These are phyloP conservation scores for Salix brachista DNA, from an alignment of 345 rosid species.

Conservation along the genomic window DNA sequence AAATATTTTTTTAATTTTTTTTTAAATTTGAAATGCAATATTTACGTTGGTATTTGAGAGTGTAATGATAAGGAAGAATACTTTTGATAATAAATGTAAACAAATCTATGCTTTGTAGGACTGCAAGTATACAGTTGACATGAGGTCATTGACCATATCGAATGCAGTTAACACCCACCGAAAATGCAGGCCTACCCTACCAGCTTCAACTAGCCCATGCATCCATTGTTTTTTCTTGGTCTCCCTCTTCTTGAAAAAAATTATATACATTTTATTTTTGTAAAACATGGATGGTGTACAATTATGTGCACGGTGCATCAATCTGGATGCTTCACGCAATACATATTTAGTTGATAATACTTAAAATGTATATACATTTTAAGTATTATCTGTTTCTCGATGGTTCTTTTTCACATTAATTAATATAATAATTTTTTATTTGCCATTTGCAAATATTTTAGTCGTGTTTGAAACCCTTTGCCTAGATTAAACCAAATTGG, in stretches of 20 bases:
- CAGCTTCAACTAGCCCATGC: not conserved
- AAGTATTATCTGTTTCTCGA: not conserved
- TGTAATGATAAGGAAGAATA: too few relatives aligned
- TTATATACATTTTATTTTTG: not conserved
- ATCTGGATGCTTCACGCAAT: not conserved
- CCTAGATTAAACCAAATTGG: not conserved
- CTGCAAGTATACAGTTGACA: not conserved
- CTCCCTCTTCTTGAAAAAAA: too few relatives aligned
- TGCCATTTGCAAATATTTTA: not conserved
- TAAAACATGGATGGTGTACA: not conserved
- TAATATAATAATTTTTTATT: too few relatives aligned
- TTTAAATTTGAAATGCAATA: too few relatives aligned
- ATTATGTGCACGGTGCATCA: too few relatives aligned
- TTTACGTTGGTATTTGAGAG: too few relatives aligned
- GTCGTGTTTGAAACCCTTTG: not conserved
- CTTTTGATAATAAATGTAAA: too few relatives aligned
- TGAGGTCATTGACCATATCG: not conserved
- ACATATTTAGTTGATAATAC: not conserved
- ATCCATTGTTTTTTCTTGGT: not conserved
- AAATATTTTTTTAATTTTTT: too few relatives aligned
- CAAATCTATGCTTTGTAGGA: too few relatives aligned
- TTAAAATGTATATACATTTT: too few relatives aligned
- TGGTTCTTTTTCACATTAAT: not conserved
- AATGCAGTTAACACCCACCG: not conserved
- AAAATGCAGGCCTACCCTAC: not conserved